Conservation (phyloP, 2,329 filamentous ascomycete species). For the Cercospora janseana region DNA sequence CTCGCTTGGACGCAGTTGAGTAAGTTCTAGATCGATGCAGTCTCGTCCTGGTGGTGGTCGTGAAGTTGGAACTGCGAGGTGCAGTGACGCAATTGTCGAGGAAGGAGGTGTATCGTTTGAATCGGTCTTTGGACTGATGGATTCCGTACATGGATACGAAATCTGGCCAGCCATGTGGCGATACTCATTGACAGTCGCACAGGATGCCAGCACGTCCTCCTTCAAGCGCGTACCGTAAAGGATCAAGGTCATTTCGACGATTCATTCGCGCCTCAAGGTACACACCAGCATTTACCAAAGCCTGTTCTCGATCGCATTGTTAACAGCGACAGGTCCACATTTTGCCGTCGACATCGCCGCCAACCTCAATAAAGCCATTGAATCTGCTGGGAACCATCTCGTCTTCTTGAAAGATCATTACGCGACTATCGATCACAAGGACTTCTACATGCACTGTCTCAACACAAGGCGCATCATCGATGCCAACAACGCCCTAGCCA, state of each 20-base stretch:
- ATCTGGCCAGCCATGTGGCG: too few species aligned
- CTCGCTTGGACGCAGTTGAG: constrained; percentile 44
- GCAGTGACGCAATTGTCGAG: too few species aligned
- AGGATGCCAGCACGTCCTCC: constrained; percentile 37
- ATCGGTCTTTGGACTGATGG: too few species aligned
- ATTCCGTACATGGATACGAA: too few species aligned
- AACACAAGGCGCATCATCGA: constrained; percentile 45
- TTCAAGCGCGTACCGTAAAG: constrained; percentile 36
- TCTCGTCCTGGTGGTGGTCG: neutral
- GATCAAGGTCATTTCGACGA: constrained; percentile 11
- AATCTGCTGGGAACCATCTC: constrained; percentile 34
- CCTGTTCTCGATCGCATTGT: neutral
- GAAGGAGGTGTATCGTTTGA: too few species aligned
- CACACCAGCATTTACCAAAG: neutral
- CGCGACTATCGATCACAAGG: constrained; percentile 33
- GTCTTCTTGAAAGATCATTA: constrained; percentile 44
- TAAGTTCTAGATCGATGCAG: too few species aligned
- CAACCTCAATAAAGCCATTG: constrained; percentile 35
- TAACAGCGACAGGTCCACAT: constrained; percentile 18
- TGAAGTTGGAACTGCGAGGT: too few species aligned
- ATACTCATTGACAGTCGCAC: neutral
- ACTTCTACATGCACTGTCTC: constrained; percentile 45
- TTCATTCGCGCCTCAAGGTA: constrained; percentile 15
- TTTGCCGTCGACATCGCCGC: constrained; percentile 40
- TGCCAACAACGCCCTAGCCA: constrained; percentile 39